Evolutionary conservation across 202 grass and related monocot species (phyloP).

Genomic region (Schoenoplectus triqueter): DNA sequence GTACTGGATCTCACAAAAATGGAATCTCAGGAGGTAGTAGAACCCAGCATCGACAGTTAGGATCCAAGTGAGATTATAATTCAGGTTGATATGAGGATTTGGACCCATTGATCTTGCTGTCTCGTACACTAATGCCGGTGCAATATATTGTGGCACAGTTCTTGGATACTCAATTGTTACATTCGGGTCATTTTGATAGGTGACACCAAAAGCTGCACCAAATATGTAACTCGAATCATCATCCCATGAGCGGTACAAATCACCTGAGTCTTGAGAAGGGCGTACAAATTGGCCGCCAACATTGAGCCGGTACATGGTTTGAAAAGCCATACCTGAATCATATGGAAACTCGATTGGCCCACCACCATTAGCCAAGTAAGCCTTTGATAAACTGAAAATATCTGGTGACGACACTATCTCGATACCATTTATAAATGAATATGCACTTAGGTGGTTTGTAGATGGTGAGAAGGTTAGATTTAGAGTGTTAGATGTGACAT

Average conservation of each 20-base stretch:
- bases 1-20: conserved; percentile 87
- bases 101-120: conserved; percentile 77
- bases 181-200: conserved; percentile 53
- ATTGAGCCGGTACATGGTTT: conserved; percentile 82
- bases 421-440: conserved; percentile 86
- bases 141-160: conserved; percentile 41
- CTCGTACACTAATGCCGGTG: conserved; percentile 62
- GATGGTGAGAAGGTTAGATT: conserved; percentile 70
- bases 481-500: conserved; percentile 44
- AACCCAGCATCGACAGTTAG: conserved; percentile 65
- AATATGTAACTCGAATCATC: conserved; percentile 48
- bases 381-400: conserved; percentile 28
- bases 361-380: conserved; percentile 51
- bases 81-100: conserved; percentile 47
- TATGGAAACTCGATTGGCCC: conserved; percentile 12
- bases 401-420: conserved; percentile 65
- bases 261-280: conserved; percentile 45
- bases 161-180: conserved; percentile 51
- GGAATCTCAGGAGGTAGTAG: conserved; percentile 65
- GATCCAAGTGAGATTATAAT: conserved; percentile 86
- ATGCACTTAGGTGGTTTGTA: conserved; percentile 26
- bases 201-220: conserved; percentile 55
- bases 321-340: conserved; percentile 47
- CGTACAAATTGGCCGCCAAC: conserved; percentile 49
- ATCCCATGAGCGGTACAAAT: conserved; percentile 53